Evolutionary conservation across 495 filamentous ascomycete genomes (phyloP).

Genomic region (Platismatia glauca): DNA sequence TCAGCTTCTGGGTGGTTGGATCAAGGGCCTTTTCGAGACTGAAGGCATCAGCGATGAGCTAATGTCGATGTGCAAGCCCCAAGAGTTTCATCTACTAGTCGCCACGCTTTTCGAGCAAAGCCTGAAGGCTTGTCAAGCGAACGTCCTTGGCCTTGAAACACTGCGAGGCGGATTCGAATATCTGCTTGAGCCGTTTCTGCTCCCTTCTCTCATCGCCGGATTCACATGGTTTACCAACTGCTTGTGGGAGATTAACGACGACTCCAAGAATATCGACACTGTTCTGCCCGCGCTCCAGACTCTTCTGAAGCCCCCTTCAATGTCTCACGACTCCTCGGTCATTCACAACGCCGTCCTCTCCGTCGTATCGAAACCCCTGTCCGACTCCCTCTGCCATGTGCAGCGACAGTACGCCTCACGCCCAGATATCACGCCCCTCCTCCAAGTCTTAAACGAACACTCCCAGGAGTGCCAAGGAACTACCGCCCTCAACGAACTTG

Average conservation of each 20-base stretch:
- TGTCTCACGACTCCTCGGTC: conserved; percentile 67
- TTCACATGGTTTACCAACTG: conserved; percentile 72
- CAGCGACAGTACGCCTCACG: conserved; percentile 57
- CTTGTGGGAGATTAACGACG: conserved; percentile 58
- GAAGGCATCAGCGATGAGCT: conserved; percentile 81
- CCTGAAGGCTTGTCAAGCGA: conserved; percentile 62
- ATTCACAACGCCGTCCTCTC: conserved; percentile 79
- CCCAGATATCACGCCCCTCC: conserved; percentile 62
- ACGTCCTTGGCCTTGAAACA: conserved; percentile 65
- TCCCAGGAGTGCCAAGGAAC: conserved; percentile 56
- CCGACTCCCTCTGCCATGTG: conserved; percentile 65
- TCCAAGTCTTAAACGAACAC: conserved; percentile 60
- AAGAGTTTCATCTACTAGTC: conserved; percentile 88
- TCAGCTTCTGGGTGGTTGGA: conserved; percentile 73
- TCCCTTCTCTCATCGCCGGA: conserved; percentile 77
- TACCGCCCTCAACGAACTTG: conserved; percentile 62
- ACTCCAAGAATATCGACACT: conserved; percentile 39
- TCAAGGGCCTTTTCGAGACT: conserved; percentile 74
- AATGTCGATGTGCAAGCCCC: conserved; percentile 83
- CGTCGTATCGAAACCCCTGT: conserved; percentile 68
- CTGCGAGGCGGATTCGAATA: conserved; percentile 85
- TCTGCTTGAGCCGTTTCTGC: conserved; percentile 78
- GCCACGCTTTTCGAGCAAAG: conserved; percentile 83
- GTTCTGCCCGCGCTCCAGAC: conserved; percentile 64
- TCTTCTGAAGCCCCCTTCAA: conserved; percentile 64